Evolutionary conservation across 768 basidiomycete species (phyloP).

Genomic region (Pisolithus albus): DNA sequence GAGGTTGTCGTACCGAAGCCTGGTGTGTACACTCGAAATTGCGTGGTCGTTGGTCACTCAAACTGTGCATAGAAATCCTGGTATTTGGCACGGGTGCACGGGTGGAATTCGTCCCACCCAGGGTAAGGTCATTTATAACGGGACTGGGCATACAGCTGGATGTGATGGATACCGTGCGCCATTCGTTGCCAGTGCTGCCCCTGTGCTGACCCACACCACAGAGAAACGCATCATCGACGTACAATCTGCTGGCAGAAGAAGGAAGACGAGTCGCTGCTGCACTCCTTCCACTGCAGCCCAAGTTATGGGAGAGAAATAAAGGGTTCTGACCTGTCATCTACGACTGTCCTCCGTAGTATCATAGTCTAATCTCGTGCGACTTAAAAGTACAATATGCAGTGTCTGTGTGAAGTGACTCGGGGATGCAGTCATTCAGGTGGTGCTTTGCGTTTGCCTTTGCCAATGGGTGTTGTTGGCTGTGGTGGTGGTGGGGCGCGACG

Average conservation of each 20-base stretch:
- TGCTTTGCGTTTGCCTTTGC: constrained; percentile 64
- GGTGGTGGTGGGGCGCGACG: constrained; percentile 10
- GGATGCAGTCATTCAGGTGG: constrained; percentile 18
- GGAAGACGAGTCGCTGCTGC: constrained; percentile 90
- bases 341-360: constrained; percentile 3
- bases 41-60: not conserved
- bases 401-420: not conserved
- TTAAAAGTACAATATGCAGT: constrained; percentile 6
- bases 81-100: constrained; percentile 80
- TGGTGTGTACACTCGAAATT: constrained; percentile 45
- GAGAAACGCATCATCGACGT: constrained; percentile 94
- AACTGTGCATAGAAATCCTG: constrained; percentile 66
- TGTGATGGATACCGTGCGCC: constrained; percentile 71
- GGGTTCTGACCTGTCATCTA: constrained; percentile 1
- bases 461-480: constrained; percentile 20
- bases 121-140: constrained; percentile 59
- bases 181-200: not conserved
- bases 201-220: constrained; percentile 16
- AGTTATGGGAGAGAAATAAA: constrained; percentile 39
- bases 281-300: constrained; percentile 59
- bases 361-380: constrained; percentile 3
- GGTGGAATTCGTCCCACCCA: constrained; percentile 62
- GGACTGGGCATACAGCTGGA: constrained; percentile 82
- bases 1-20: constrained; percentile 80
- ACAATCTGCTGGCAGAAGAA: constrained; percentile 89